Base-by-base conservation (phyloP, 1,284 basidiomycete species). In the Marasmius fiardii region DNA sequence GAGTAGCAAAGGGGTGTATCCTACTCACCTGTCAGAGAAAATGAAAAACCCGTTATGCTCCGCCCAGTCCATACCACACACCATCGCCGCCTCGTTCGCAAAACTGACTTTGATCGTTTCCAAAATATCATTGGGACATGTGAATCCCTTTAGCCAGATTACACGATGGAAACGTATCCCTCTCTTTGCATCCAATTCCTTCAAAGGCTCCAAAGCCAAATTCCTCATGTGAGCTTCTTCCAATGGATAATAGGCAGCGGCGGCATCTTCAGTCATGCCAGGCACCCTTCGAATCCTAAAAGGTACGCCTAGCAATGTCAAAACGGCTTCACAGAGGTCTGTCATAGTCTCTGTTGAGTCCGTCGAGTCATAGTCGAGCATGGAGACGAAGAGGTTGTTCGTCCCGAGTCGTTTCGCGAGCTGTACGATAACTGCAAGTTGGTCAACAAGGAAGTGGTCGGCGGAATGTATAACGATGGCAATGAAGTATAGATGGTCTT, bases 61-160 rank as follows among this genome's bases (percentile, higher is more conserved):
- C 23, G 93, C 94, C 95, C 95, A 98, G 68, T 98, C 95, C 95
- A 97, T 97, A 23, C 94, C 93, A 68, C 95, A 97, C 1, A 96
- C 93, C 92, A 98, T 93, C 1, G 93, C 92, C 0, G 95, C 95
- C 63, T 93, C 85, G 68, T 97, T 98, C 37, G 82, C 80, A 62
- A 90, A 80, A 68, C 90, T 92, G 57, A 97, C 88, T 60, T 93
- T 87, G 67, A 97, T 85, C 18, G 91, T 95, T 73, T 98, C 95
- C 53, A 98, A 76, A 48, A 98, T 93, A 69, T 98, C 95, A 66
- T 93, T 95, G 1, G 95, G 95, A 67, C 95, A 98, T 0, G 95
- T 97, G 70, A 98, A 98, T 0, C 95, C 95, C 67, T 97, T 98
- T 60, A 97, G 79, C 95, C 95, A 97, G 54, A 98, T 84, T 50